These are phyloP conservation scores for Neophaeococcomyces mojaviensis DNA, from an alignment of 2,329 filamentous ascomycete genomes.

Conservation along the genomic window DNA sequence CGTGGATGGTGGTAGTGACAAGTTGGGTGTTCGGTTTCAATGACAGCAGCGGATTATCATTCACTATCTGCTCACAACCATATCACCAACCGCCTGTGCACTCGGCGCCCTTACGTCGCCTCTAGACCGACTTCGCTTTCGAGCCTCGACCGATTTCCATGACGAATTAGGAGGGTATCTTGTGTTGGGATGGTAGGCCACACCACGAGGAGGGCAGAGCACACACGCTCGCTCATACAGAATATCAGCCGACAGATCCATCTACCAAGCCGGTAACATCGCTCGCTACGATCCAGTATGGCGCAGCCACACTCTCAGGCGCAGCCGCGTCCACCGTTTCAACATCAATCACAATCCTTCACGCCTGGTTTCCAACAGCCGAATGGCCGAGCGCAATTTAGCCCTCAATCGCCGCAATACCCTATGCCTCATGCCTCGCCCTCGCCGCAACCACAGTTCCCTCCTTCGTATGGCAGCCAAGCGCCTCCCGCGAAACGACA, in stretches of 20 bases:
- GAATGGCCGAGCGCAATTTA: constrained; percentile 15
- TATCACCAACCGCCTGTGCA: constrained; percentile 10
- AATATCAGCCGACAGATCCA: neutral
- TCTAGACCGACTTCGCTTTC: constrained; percentile 9
- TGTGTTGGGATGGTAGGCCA: constrained; percentile 16
- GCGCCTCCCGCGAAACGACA: constrained; percentile 67
- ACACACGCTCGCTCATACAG: constrained; percentile 18
- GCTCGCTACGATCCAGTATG: constrained; percentile 12
- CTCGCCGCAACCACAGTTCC: constrained; percentile 50
- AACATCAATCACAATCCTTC: constrained; percentile 15
- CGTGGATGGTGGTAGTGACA: neutral
- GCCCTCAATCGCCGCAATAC: constrained; percentile 19
- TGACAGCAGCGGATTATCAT: neutral
- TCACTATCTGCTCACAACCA: constrained; percentile 7
- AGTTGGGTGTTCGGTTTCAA: neutral
- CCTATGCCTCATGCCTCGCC: constrained; percentile 48
- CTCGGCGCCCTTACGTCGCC: constrained; percentile 2
- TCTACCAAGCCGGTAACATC: constrained; percentile 2
- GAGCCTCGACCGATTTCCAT: neutral
- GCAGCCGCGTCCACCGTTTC: constrained; percentile 18
- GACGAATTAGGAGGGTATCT: constrained; percentile 3
- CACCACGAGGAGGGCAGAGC: constrained; percentile 12
- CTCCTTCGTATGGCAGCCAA: constrained; percentile 32
- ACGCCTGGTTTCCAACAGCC: constrained; percentile 15
- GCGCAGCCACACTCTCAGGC: constrained; percentile 14